These are phyloP conservation scores for Lachnellula arida DNA, from an alignment of 2,329 filamentous ascomycete genomes.

Conservation along the genomic window DNA sequence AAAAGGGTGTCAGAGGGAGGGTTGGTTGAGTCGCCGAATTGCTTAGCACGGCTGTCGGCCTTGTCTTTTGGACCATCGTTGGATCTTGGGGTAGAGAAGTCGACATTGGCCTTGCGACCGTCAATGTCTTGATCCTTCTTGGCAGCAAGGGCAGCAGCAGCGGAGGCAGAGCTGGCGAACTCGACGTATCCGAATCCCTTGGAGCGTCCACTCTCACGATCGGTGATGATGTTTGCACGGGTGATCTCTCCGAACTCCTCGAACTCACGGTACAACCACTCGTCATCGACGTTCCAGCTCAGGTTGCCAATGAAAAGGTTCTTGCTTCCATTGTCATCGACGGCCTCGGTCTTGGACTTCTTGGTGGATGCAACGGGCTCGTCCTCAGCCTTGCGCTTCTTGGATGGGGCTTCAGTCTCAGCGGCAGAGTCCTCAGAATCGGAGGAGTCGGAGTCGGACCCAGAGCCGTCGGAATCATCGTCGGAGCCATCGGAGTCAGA, in stretches of 20 bases:
- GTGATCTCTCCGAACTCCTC: conserved; percentile 62
- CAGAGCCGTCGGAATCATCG: conserved; percentile 18
- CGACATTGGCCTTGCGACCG: conserved; percentile 62
- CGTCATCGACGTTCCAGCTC: conserved; percentile 72
- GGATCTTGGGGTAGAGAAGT: conserved; percentile 61
- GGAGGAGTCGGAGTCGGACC: conserved; percentile 22
- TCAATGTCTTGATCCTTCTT: conserved; percentile 64
- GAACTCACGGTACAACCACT: conserved; percentile 65
- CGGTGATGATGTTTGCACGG: conserved; percentile 61
- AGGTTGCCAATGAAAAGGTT: conserved; percentile 71
- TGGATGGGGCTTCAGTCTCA: conserved; percentile 38
- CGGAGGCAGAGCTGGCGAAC: conserved; percentile 55
- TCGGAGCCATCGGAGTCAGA: conserved; percentile 12
- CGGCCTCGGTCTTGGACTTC: conserved; percentile 47
- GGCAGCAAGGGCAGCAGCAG: conserved; percentile 57
- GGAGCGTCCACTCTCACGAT: conserved; percentile 61
- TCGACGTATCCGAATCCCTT: conserved; percentile 74
- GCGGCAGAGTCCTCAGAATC: conserved; percentile 26
- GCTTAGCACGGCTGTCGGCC: conserved; percentile 45
- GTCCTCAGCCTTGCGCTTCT: conserved; percentile 57
- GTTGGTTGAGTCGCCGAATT: conserved; percentile 60
- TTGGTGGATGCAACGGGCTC: conserved; percentile 41
- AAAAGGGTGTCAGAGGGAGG: conserved; percentile 65
- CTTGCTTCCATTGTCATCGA: conserved; percentile 40
- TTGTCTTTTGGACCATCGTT: conserved; percentile 44